These are phyloP conservation scores for Parascedosporium putredinis DNA, from an alignment of 2,329 filamentous ascomycete species.

Conservation along the genomic window DNA sequence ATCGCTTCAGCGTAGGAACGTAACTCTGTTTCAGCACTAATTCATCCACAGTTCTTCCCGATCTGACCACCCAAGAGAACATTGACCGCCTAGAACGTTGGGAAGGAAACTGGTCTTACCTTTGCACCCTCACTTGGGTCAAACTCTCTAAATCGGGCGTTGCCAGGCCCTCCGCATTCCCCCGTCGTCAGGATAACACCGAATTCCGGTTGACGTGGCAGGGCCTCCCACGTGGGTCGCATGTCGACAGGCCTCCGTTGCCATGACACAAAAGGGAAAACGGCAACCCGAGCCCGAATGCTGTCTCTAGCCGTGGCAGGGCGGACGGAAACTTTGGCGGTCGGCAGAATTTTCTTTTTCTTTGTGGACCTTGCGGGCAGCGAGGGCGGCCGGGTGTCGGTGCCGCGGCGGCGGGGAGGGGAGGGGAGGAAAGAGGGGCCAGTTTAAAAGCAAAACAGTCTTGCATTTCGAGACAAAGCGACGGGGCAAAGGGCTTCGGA, in stretches of 20 bases:
- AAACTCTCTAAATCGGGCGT: slow-evolving; percentile 57
- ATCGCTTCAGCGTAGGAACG: too few species aligned
- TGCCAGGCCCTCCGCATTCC: slow-evolving; percentile 64
- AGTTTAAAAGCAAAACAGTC: too few species aligned
- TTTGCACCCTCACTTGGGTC: slow-evolving; percentile 67
- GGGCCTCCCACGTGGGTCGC: neutral
- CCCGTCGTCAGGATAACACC: slow-evolving; percentile 28
- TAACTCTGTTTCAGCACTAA: neutral
- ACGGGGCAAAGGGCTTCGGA: neutral
- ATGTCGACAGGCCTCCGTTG: neutral
- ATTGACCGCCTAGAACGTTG: slow-evolving; percentile 58
- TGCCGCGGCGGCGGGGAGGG: too few species aligned
- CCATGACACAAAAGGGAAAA: neutral
- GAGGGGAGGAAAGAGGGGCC: too few species aligned
- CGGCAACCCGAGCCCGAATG: neutral
- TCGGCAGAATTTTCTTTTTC: neutral
- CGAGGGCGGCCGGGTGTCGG: too few species aligned
- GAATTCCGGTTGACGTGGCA: slow-evolving; percentile 8
- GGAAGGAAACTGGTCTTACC: slow-evolving; percentile 75
- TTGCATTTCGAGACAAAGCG: neutral
- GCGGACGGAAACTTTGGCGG: neutral
- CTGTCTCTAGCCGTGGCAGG: neutral
- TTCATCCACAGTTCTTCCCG: slow-evolving; percentile 53
- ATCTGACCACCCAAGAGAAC: slow-evolving; percentile 59
- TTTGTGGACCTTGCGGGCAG: too few species aligned